Base-by-base conservation (phyloP, 2,329 filamentous ascomycete species). In the Cryphonectria radicalis region DNA sequence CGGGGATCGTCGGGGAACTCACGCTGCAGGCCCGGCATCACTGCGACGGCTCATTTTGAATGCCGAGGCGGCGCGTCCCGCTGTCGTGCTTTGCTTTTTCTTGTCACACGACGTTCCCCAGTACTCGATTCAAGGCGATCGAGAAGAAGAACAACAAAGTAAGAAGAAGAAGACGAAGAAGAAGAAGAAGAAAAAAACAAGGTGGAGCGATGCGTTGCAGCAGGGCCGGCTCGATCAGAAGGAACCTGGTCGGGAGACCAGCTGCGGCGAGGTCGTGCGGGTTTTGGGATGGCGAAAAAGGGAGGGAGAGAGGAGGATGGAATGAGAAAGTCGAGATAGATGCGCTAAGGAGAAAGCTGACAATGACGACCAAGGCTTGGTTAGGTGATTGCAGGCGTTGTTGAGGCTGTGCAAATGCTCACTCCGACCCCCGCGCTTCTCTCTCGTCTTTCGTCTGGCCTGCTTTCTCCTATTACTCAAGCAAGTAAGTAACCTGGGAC, bases 11-110 rank as follows among this genome's bases (percentile, higher is more conserved):
- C 66, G 67, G 67, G 67, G 22, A 53, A 89, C 89, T 83, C 83
- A 91, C 90, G 86, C 83, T 78, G 89, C 87, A 77, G 90, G 84
- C 82, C 88, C 89, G 74, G 88, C 85, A 80, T 90, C 88, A 82
- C 87, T 86, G 76, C 85, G 83, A 73, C 78, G 83, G 74, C 79
- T 80, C 77, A 81, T 82, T 84, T 86, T 86, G 74, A 72, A 81
- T 73, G 76, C 77, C 74, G 76, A 75, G 75, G 76, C 72, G 68
- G 73, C 73, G 64, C 68, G 42, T 69, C 37, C 64, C 66, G 72
- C 70, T 70, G 50, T 66, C 70, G 73, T 76, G 72, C 63, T 72
- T 72, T 70, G 73, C 72, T 50, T 71, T 53, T 69, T 67, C 72
- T 70, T 70, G 69, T 65, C 43, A 22, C 19, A 71, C 73, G 70